These are phyloP conservation scores for Ceratobasidium sp. DNA, from an alignment of 1,284 basidiomycete genomes.

Conservation along the genomic window DNA sequence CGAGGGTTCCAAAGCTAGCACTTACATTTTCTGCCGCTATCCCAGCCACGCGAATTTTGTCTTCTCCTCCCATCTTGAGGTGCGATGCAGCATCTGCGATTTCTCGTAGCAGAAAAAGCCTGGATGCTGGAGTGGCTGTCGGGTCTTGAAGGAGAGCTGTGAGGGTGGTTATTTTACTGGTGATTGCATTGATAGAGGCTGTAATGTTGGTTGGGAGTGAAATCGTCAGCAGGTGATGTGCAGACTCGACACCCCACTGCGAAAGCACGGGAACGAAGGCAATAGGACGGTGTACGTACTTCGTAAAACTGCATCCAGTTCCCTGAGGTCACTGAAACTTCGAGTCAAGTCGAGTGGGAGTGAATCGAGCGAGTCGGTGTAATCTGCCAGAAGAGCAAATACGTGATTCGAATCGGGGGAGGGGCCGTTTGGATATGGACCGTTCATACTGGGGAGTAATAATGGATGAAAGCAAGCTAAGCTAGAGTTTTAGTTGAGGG, in stretches of 20 bases:
- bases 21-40: constrained; percentile 88
- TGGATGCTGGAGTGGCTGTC: constrained; percentile 76
- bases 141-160: constrained; percentile 81
- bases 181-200: constrained; percentile 83
- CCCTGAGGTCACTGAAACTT: constrained; percentile 94
- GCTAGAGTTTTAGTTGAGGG: background rate
- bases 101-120: constrained; percentile 89
- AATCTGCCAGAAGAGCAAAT: constrained; percentile 78
- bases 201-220: constrained; percentile 45
- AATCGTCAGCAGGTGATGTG: background rate
- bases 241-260: background rate
- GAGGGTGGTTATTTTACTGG: constrained; percentile 79
- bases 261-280: background rate
- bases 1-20: constrained; percentile 40
- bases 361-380: constrained; percentile 93
- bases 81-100: constrained; percentile 93
- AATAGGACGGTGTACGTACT: constrained; percentile 55
- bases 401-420: constrained; percentile 34
- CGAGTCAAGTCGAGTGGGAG: constrained; percentile 95
- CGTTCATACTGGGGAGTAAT: constrained; percentile 21
- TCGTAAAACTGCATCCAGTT: constrained; percentile 97
- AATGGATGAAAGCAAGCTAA: background rate
- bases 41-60: constrained; percentile 98
- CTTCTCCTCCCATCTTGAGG: constrained; percentile 96
- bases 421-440: constrained; percentile 2